Evolutionary conservation across 768 basidiomycete species (phyloP).

Genomic region (Mycena polygramma): DNA sequence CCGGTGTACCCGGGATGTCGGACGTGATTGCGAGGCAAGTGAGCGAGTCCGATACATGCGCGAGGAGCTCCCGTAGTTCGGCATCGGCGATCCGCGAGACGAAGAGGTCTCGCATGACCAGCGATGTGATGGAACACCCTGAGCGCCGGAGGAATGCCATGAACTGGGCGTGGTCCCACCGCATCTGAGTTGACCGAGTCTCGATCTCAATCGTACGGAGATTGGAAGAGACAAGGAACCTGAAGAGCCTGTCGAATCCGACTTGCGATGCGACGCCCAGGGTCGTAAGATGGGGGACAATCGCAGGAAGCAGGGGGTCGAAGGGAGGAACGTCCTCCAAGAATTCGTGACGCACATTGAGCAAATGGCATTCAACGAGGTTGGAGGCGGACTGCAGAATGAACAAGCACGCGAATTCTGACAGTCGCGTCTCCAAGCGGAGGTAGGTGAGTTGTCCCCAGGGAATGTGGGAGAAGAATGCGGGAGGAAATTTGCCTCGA

Average conservation of each 20-base stretch:
- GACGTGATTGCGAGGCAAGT: conserved; percentile 29
- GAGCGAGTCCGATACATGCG: conserved; percentile 21
- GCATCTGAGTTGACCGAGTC: conserved; percentile 33
- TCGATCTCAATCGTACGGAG: conserved; percentile 27
- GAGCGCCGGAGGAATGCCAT: conserved; percentile 35
- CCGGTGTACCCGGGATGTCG: conserved; percentile 31
- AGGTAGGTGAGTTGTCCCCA: conserved; percentile 29
- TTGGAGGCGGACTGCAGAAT: conserved; percentile 24
- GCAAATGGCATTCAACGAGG: conserved; percentile 33
- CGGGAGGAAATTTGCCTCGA: conserved; percentile 18
- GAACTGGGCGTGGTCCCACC: conserved; percentile 29
- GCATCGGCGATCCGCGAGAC: conserved; percentile 18
- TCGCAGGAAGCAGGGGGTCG: conserved; percentile 15
- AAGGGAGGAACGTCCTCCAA: conserved; percentile 17
- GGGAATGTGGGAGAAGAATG: conserved; percentile 16
- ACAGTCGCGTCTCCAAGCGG: conserved; percentile 24
- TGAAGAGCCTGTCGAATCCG: conserved; percentile 22
- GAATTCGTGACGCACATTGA: conserved; percentile 18
- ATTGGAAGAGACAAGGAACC: conserved; percentile 14
- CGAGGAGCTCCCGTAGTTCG: conserved; percentile 23
- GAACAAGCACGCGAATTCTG: conserved; percentile 24
- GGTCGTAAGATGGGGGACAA: conserved; percentile 15
- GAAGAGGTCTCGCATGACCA: conserved; percentile 31
- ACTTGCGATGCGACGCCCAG: conserved; percentile 28
- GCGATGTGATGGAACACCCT: conserved; percentile 19